A percentile compares a stretch with the other conserved stretches of the same genome.
Evolutionary conservation across 164 flowering plant species (phyloP).

Genomic region (Piper betle): DNA sequence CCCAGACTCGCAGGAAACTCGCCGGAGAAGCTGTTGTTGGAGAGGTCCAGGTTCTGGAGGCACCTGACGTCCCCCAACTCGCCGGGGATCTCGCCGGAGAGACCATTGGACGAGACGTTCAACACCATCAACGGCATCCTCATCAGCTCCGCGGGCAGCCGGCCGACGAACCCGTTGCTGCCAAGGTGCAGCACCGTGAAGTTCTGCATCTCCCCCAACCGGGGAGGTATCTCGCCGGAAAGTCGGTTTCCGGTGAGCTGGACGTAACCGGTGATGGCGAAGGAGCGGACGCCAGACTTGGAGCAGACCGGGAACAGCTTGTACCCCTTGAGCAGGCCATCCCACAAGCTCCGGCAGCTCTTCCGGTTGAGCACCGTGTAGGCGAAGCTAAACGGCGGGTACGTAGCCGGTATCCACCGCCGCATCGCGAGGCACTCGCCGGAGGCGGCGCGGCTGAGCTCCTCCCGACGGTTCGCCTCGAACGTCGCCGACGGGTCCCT

Average conservation of each 20-base stretch:
- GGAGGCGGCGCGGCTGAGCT: slow-evolving; percentile 31
- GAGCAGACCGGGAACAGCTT: slow-evolving; percentile 55
- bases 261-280: slow-evolving; percentile 58
- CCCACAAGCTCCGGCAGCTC: slow-evolving; percentile 61
- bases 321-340: slow-evolving; percentile 45
- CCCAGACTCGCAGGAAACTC: slow-evolving; percentile 46
- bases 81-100: slow-evolving; percentile 56
- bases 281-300: slow-evolving; percentile 16
- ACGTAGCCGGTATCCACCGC: slow-evolving; percentile 85
- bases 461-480: slow-evolving; percentile 17
- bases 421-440: slow-evolving; percentile 72
- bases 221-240: slow-evolving; percentile 48
- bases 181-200: slow-evolving; percentile 63
- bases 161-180: slow-evolving; percentile 35
- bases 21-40: slow-evolving; percentile 82
- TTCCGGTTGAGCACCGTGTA: slow-evolving; percentile 52
- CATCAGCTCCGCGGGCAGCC: slow-evolving; percentile 42
- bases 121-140: slow-evolving; percentile 46
- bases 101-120: slow-evolving; percentile 41
- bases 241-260: slow-evolving; percentile 61
- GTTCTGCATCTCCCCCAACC: slow-evolving; percentile 47
- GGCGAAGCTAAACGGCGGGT: slow-evolving; percentile 80
- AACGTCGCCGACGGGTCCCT: slow-evolving; percentile 39
- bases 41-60: slow-evolving; percentile 68
- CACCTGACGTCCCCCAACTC: slow-evolving; percentile 47